Conservation (phyloP, 2,329 filamentous ascomycete genomes). For the Penicillium sp. region DNA sequence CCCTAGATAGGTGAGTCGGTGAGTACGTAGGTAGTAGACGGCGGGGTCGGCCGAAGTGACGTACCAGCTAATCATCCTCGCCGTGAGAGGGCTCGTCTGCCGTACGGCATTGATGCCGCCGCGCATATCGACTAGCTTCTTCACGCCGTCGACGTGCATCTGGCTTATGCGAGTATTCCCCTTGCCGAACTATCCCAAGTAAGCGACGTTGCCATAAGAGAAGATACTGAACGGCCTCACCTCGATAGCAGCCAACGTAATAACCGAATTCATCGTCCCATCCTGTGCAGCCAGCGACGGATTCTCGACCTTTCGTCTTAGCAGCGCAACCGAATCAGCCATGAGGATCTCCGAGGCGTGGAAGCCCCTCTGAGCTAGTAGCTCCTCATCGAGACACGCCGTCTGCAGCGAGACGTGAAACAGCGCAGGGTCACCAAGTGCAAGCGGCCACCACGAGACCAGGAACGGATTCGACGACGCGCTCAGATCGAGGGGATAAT, state of each 20-base stretch:
- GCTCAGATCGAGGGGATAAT: conserved; percentile 62
- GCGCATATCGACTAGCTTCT: conserved; percentile 54
- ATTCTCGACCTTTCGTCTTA: conserved; percentile 57
- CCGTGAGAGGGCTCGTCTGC: conserved; percentile 58
- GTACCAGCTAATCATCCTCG: conserved; percentile 61
- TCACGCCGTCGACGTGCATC: conserved; percentile 58
- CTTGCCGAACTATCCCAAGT: conserved; percentile 54
- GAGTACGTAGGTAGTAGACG: not conserved
- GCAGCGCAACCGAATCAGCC: conserved; percentile 60
- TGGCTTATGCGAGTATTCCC: conserved; percentile 51
- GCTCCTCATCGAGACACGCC: conserved; percentile 61
- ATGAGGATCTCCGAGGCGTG: conserved; percentile 60
- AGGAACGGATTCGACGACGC: conserved; percentile 62
- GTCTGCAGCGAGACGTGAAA: conserved; percentile 66
- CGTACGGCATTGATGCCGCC: conserved; percentile 57
- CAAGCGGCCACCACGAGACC: conserved; percentile 65
- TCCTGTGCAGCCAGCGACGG: conserved; percentile 56
- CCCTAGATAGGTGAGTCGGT: conserved; percentile 45
- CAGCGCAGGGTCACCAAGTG: conserved; percentile 60
- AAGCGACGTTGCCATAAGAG: not conserved
- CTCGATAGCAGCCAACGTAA: conserved; percentile 64
- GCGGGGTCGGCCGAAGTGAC: conserved; percentile 14
- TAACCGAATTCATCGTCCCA: conserved; percentile 61
- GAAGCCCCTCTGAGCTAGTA: conserved; percentile 58
- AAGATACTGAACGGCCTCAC: conserved; percentile 39